Percentiles rank a stretch among this genome's conserved stretches.
Evolutionary conservation across 2,329 filamentous ascomycete species (phyloP).

Genomic region (Fusarium sp.): DNA sequence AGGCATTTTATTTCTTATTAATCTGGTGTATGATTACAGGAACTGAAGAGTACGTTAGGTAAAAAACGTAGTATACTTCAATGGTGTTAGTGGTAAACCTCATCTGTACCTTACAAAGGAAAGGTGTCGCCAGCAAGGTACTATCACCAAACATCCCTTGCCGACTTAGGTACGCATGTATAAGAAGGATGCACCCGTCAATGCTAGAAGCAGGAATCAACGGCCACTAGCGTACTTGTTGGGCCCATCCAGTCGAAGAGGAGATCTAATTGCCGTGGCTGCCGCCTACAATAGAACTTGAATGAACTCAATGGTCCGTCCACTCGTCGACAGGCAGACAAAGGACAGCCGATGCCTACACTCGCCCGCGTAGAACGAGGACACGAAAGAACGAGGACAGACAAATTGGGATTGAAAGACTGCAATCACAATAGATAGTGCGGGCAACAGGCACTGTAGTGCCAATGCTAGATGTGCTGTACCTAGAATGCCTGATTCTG

Average conservation of each 20-base stretch:
- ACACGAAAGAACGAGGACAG: constrained; percentile 1
- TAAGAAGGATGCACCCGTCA: constrained; percentile 27
- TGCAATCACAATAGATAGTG: background rate
- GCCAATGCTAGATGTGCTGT: background rate
- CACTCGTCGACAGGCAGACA: background rate
- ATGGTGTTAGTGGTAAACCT: background rate
- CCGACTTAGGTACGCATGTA: background rate
- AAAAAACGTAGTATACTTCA: background rate
- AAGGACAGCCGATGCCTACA: background rate
- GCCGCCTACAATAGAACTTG: constrained; percentile 17
- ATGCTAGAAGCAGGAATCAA: constrained; percentile 38
- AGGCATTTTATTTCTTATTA: constrained; percentile 11
- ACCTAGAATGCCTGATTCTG: background rate
- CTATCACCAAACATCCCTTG: background rate
- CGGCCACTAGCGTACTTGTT: constrained; percentile 44
- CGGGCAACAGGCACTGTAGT: background rate
- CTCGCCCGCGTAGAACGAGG: constrained; percentile 1
- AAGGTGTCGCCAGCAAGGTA: background rate
- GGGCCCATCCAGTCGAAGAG: constrained; percentile 22
- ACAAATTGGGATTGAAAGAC: constrained; percentile 1
- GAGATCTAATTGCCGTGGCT: constrained; percentile 34
- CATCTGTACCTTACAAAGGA: background rate
- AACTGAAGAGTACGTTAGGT: background rate
- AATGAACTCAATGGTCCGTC: constrained; percentile 2
- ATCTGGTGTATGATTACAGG: background rate